Evolutionary conservation across 441 rosid genomes (phyloP), one percentile per base, ranked within the genome.

Genomic region (Macaranga tanarius): DNA sequence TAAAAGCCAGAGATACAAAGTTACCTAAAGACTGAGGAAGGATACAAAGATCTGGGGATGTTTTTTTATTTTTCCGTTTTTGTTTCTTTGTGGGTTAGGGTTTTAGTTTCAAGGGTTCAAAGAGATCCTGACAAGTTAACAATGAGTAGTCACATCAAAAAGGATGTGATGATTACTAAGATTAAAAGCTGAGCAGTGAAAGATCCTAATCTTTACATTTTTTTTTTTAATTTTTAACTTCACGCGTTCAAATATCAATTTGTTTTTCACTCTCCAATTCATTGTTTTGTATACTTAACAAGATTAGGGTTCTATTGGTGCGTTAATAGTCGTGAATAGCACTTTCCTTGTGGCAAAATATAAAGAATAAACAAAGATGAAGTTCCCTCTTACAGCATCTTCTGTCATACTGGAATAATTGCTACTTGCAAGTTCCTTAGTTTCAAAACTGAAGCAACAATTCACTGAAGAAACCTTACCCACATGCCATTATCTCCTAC

Each of bases 61-160:
- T 48, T 48, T 12, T 13, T 13, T 26, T 60, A 54, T n/a, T 31
- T 42, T 7, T 19, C 1, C 7, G 9, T 48, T 66, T 7, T 11
- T 0, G 60, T 25, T 28, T 10, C 10, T n/a, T n/a, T n/a, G n/a
- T 12, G 22, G 13, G 19, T 44, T 42, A 44, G 25, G 59, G 19
- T 10, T 28, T 26, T n/a, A n/a, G 8, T 10, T 59, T 5, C 72
- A 64, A 62, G 69, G 34, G 61, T 79, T 67, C 77, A 73, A 81
- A 34, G 69, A 72, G 82, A 70, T 76, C 65, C 78, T 75, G 76
- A 79, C 79, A 63, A 44, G 68, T 40, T 77, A 71, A 80, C 79
- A 45, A 62, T 77, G 89, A 51, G 58, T 84, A 64, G 92, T 88
- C 92, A 83, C 82, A 79, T 88, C 89, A 60, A 42, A 74, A 57